Evolutionary conservation across 2,329 filamentous ascomycete genomes (phyloP), one percentile per base, ranked within the genome.

Genomic region (Diaporthe humulicola): DNA sequence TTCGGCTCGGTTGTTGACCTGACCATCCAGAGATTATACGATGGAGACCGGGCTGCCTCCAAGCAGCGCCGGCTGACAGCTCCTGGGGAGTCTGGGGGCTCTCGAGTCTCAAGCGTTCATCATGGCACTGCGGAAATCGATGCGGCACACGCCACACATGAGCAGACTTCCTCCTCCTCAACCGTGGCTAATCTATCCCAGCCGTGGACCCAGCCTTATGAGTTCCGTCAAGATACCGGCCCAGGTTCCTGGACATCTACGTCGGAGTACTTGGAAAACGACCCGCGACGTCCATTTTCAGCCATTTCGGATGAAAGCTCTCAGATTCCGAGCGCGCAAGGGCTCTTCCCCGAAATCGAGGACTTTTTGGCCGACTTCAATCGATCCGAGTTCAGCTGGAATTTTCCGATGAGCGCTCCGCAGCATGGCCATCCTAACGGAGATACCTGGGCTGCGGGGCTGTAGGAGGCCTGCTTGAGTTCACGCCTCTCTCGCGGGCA

Each of bases 1-100:
- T 83, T 84, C 60, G 82, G 77, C 56, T 73, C 75, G 17, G 70
- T 81, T 36, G 79, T 81, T 12, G 80, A 82, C 45, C 67, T 82
- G 19, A 80, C 80, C 25, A 64, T 64, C 40, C 60, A 64, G 40
- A 64, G 40, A 8, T 22, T 64, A 12, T 64, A 64, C 28, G 40
- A 64, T 22, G 60, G 60, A 8, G 40, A 48, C 17, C 12, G 25
- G 10, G 17, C 15, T 30, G 30, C 17, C 17, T 45, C 60, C 2
- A 64, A 64, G 15, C 60, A 64, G 10, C 60, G 60, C 17, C 60
- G 60, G 25, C 25, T 64, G 38, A 48, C 40, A 33, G 40, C n/a
- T 10, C 58, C 38, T 7, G 58, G 22, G n/a, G 58, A 61, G 2
- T 14, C 58, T 2, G 38, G 2, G n/a, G 22, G 9, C 17, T 8